phyloP scores from a whole-genome alignment of 805 yeast species.

The Pichia pseudocactophila region DNA sequence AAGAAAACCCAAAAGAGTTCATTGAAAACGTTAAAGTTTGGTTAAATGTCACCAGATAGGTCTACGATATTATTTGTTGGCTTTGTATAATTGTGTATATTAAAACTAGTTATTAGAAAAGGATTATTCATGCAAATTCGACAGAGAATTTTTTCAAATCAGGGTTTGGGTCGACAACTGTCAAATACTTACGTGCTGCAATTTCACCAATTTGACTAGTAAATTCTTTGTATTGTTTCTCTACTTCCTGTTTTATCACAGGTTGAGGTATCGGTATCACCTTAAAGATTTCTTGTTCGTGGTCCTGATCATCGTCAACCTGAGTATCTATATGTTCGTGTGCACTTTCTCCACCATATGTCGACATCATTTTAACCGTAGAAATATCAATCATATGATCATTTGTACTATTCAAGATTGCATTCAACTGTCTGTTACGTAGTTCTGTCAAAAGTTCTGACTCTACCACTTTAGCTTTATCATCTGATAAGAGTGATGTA shows the following conservation, averaged over 20 bases:
- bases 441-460: slow-evolving; percentile 20
- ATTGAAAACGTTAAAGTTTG: slow-evolving; percentile 31
- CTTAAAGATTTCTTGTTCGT: slow-evolving; percentile 7
- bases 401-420: slow-evolving; percentile 27
- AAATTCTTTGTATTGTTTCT: slow-evolving; percentile 2
- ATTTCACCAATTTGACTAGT: slow-evolving; percentile 1
- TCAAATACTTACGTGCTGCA: neutral
- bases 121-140: neutral
- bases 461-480: slow-evolving; percentile 8
- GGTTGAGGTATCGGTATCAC: slow-evolving; percentile 6
- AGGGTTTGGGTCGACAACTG: neutral
- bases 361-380: slow-evolving; percentile 11
- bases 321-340: neutral
- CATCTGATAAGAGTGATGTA: slow-evolving; percentile 6
- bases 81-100: neutral
- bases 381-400: slow-evolving; percentile 27
- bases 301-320: slow-evolving; percentile 1
- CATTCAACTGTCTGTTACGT: slow-evolving; percentile 26
- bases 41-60: slow-evolving; percentile 30
- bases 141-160: neutral
- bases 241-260: slow-evolving; percentile 2
- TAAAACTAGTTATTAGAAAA: neutral
- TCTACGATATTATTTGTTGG: neutral
- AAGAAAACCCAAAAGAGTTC: slow-evolving; percentile 3
- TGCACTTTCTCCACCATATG: neutral